A percentile compares a stretch with the other conserved stretches of the same genome.
phyloP scores from a whole-genome alignment of 2,329 filamentous ascomycete species.

The Byssothecium circinans region DNA sequence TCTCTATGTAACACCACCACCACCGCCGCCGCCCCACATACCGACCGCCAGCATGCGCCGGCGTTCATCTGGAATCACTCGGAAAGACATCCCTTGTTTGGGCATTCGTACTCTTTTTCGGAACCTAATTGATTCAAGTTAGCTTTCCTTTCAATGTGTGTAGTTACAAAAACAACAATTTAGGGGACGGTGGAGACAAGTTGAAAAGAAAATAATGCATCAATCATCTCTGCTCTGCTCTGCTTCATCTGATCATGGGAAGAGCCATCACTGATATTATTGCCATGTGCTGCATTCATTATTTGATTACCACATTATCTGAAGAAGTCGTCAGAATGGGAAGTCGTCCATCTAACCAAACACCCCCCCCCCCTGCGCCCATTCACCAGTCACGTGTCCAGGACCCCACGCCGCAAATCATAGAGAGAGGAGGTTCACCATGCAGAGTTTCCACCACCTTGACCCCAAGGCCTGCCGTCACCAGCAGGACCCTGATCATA shows the following conservation, averaged over 20 bases:
- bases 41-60: conserved; percentile 32
- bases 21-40: conserved; percentile 8
- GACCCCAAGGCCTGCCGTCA: conserved; percentile 35
- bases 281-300: background rate
- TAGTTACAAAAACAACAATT: conserved; percentile 17
- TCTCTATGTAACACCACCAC: conserved; percentile 35
- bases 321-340: background rate
- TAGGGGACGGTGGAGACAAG: conserved; percentile 6
- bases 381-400: background rate
- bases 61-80: conserved; percentile 28
- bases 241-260: background rate
- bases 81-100: conserved; percentile 8
- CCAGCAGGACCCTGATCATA: conserved; percentile 23
- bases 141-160: conserved; percentile 11
- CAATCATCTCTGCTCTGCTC: conserved; percentile 18
- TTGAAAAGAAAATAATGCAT: conserved; percentile 7
- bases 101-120: conserved; percentile 14
- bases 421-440: conserved; percentile 29
- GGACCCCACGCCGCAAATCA: no score
- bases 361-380: background rate
- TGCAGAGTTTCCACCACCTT: conserved; percentile 30
- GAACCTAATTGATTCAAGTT: no score
- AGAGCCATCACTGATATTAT: background rate
- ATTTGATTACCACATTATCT: background rate
- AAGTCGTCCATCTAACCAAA: background rate